Evolutionary conservation across 1,284 basidiomycete genomes (phyloP), one percentile per base, ranked within the genome.

Genomic region (Ceratobasidium sp.): DNA sequence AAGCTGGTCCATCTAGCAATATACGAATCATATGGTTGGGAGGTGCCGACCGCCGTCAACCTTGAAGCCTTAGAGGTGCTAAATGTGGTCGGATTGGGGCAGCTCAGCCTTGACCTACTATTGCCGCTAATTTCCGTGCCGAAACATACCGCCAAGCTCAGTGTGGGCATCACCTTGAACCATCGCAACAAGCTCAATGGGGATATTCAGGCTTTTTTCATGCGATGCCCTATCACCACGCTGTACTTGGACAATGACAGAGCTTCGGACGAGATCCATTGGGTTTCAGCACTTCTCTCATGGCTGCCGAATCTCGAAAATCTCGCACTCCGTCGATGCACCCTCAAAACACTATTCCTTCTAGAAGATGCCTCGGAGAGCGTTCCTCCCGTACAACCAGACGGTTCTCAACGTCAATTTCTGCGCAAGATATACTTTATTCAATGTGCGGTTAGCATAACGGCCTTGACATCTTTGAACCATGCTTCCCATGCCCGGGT

Each of bases 21-120:
- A 49, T 35, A 28, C 21, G n/a, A 47, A 21, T 32, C 61, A 49
- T 26, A 44, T 18, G 61, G 49, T 11, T 63, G 61, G 61, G 61
- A 63, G 14, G 30, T 26, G 9, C 61, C 61, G 18, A 26, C 61
- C 23, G 44, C 61, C 16, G 26, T 63, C 21, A 47, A 63, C n/a
- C 46, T 63, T 11, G 23, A 30, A 16, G 14, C 16, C 21, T 38
- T 63, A 11, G 49, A 63, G 46, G 61, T 63, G 18, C 30, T 63
- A 21, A 63, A 46, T 30, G 9, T 63, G 28, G 47, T 63, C 46
- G 47, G 47, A 9, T 35, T 63, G 13, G 26, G 49, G 26, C 30
- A 44, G 7, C 44, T 35, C 14, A 63, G 44, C 23, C 41, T 63
- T n/a, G 23, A 26, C n/a, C 28, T 63, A 11, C 46, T 63, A 13